phyloP scores from a whole-genome alignment of 202 grass and related monocot genomes.

The Panicum virgatum region DNA sequence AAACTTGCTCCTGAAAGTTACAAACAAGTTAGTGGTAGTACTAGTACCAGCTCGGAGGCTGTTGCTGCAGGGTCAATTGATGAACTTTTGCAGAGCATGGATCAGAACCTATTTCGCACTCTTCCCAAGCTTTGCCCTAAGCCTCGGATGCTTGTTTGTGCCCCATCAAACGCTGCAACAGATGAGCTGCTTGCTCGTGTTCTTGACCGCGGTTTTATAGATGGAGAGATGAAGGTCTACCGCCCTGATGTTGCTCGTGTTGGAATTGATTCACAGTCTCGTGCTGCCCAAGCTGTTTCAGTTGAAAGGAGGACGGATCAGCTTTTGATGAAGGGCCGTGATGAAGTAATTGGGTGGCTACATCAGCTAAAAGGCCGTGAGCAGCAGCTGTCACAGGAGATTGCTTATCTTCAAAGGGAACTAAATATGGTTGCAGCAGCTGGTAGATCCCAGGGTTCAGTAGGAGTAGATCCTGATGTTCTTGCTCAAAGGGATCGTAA shows the following conservation, averaged over 20 bases:
- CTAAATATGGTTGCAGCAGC: slow-evolving; percentile 70
- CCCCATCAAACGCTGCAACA: slow-evolving; percentile 96
- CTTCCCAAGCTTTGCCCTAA: slow-evolving; percentile 99
- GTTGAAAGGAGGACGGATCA: slow-evolving; percentile 96
- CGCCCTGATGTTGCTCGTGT: slow-evolving; percentile 98
- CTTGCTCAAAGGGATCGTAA: slow-evolving; percentile 81
- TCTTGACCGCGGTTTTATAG: slow-evolving; percentile 97
- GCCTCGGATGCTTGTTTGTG: slow-evolving; percentile 97
- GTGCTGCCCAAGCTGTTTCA: slow-evolving; percentile 97
- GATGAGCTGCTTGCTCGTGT: slow-evolving; percentile 95
- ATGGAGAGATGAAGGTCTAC: slow-evolving; percentile 99
- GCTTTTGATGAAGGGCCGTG: slow-evolving; percentile 82
- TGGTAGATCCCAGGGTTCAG: slow-evolving; percentile 91
- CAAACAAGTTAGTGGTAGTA: slow-evolving; percentile 69
- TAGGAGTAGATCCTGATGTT: slow-evolving; percentile 95
- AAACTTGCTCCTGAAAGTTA: slow-evolving; percentile 99
- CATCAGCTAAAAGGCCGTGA: slow-evolving; percentile 90
- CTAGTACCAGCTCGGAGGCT: slow-evolving; percentile 54
- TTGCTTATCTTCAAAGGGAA: slow-evolving; percentile 71
- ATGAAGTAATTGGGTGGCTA: slow-evolving; percentile 90
- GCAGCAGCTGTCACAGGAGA: slow-evolving; percentile 75
- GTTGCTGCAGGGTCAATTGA: slow-evolving; percentile 84
- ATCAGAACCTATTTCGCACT: slow-evolving; percentile 90
- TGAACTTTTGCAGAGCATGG: slow-evolving; percentile 98
- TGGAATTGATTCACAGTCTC: slow-evolving; percentile 95